Conservation (phyloP, 306 rosid genomes). For the Cercis canadensis region DNA sequence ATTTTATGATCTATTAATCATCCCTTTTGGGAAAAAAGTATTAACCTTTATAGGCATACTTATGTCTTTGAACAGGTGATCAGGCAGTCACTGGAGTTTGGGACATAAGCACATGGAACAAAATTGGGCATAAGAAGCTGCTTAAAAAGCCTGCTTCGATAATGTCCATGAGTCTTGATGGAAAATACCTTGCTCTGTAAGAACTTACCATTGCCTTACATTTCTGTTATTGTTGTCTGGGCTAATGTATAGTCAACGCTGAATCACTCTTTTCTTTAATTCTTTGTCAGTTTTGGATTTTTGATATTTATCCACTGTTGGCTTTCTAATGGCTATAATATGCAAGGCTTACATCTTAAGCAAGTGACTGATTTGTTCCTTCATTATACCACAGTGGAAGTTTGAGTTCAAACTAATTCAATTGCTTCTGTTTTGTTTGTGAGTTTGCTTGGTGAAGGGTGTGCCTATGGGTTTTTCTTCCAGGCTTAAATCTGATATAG, state of each 20-base stretch:
- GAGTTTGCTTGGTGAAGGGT: too few species aligned
- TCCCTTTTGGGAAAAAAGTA: conserved; percentile 34
- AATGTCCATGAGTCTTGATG: conserved; percentile 90
- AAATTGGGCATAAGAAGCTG: conserved; percentile 86
- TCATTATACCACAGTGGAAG: too few species aligned
- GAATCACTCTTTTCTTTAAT: conserved; percentile 4
- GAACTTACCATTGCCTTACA: conserved; percentile 43
- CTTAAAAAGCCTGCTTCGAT: conserved; percentile 81
- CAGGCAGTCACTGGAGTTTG: conserved; percentile 72
- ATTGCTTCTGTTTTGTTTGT: too few species aligned
- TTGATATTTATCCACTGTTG: neutral
- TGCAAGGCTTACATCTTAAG: conserved; percentile 12
- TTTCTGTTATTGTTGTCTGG: conserved; percentile 8
- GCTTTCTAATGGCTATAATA: neutral
- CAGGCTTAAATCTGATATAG: too few species aligned
- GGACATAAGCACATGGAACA: conserved; percentile 91
- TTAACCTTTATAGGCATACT: neutral
- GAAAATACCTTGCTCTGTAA: conserved; percentile 96
- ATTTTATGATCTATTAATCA: neutral
- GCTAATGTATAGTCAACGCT: conserved; percentile 5
- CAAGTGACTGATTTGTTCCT: conserved; percentile 2
- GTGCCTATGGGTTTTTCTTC: too few species aligned
- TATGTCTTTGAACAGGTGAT: conserved; percentile 61
- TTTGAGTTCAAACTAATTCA: too few species aligned
- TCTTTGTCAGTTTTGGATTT: conserved; percentile 16